A percentile compares a stretch with the other conserved stretches of the same genome.
Evolutionary conservation across 1,139 yeast genomes (phyloP).

Genomic region (Suhomyces panamericanus): DNA sequence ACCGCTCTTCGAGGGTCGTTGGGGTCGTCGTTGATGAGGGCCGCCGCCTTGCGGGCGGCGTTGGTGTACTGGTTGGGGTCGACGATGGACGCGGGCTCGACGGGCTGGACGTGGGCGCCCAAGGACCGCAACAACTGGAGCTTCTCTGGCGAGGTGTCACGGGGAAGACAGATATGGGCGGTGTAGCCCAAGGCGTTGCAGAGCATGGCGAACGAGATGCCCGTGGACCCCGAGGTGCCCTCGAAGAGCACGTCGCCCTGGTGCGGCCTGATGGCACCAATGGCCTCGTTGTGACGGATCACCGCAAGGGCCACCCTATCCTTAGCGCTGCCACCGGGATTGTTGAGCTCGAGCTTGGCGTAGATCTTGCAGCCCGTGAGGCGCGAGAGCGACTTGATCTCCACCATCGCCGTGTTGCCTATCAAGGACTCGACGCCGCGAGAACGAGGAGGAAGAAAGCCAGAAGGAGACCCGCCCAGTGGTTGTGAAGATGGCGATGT

Average conservation of each 20-base stretch:
- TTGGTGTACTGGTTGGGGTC: conserved; percentile 93
- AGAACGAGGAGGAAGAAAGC: conserved; percentile 28
- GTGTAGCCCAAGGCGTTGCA: conserved; percentile 86
- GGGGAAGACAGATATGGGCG: conserved; percentile 92
- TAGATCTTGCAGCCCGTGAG: conserved; percentile 79
- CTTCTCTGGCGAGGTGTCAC: conserved; percentile 88
- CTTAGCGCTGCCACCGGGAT: conserved; percentile 96
- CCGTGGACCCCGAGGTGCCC: conserved; percentile 96
- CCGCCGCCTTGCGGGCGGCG: conserved; percentile 71
- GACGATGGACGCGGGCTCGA: conserved; percentile 92
- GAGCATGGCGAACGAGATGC: conserved; percentile 86
- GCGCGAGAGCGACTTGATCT: conserved; percentile 68
- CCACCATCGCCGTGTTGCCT: conserved; percentile 89
- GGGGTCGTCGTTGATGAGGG: conserved; percentile 46
- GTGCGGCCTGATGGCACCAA: conserved; percentile 59
- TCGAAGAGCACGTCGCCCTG: conserved; percentile 71
- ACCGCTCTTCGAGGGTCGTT: conserved; percentile 53
- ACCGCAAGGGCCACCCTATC: conserved; percentile 92
- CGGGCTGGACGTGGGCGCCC: conserved; percentile 87
- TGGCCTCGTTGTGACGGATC: conserved; percentile 62
- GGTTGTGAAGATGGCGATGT: too few species aligned
- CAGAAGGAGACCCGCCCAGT: too few species aligned
- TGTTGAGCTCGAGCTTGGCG: conserved; percentile 81
- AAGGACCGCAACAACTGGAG: conserved; percentile 64
- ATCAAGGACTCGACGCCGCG: conserved; percentile 57